A percentile compares a stretch with the other conserved stretches of the same genome.
These are phyloP conservation scores for Vaccinium darrowii DNA, from an alignment of 148 eudicot genomes.

Conservation along the genomic window DNA sequence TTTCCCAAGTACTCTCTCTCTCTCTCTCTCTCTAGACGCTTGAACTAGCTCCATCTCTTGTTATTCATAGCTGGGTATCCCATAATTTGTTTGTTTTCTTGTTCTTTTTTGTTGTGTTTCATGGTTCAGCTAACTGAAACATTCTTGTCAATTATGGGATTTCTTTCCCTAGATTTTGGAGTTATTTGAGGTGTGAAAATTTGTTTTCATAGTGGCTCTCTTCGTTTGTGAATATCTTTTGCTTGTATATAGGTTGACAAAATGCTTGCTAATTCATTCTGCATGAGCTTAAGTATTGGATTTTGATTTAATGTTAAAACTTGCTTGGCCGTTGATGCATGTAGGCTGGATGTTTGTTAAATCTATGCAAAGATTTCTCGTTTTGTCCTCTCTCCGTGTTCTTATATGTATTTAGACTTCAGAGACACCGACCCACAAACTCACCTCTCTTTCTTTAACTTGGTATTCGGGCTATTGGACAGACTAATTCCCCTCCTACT, in stretches of 20 bases:
- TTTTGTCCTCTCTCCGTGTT: neutral
- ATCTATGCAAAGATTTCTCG: neutral
- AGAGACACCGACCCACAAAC: neutral
- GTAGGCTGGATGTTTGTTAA: neutral
- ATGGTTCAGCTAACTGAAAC: neutral
- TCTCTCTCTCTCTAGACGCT: neutral
- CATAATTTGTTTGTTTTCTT: neutral
- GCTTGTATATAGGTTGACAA: neutral
- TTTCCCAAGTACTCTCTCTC: neutral
- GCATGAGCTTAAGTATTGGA: neutral
- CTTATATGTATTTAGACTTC: neutral
- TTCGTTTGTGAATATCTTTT: neutral
- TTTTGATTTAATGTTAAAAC: neutral
- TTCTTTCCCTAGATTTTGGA: neutral
- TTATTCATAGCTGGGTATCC: neutral
- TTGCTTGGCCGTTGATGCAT: neutral
- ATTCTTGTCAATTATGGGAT: neutral
- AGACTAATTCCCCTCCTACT: neutral
- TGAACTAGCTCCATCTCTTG: neutral
- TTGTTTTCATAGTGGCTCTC: neutral
- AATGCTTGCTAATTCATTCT: neutral
- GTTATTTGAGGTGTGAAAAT: neutral
- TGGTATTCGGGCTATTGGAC: neutral
- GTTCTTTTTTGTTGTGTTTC: neutral
- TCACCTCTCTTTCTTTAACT: neutral